phyloP scores from a whole-genome alignment of 257 asterid genomes.

The Lycium barbarum region DNA sequence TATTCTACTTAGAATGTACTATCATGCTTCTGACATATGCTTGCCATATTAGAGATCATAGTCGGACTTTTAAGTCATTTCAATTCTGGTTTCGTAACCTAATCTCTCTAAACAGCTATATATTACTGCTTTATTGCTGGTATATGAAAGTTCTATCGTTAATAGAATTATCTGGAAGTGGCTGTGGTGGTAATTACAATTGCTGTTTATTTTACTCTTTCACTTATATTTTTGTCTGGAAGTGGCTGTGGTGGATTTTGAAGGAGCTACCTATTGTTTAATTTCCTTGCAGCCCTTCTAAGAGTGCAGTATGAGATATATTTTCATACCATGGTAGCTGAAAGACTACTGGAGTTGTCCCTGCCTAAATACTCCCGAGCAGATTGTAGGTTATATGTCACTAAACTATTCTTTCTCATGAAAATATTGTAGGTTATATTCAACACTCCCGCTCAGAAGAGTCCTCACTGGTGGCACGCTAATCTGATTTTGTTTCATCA shows the following conservation, averaged over 20 bases:
- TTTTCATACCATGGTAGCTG: slow-evolving; percentile 76
- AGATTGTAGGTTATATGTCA: slow-evolving; percentile 17
- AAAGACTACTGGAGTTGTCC: slow-evolving; percentile 65
- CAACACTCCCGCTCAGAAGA: too few relatives aligned
- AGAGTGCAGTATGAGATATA: slow-evolving; percentile 23
- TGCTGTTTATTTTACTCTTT: not conserved
- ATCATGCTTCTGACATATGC: not conserved
- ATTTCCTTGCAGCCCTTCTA: not conserved
- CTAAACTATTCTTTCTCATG: too few relatives aligned
- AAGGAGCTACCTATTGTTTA: not conserved
- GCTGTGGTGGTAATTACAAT: not conserved
- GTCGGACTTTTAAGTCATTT: slow-evolving; percentile 4
- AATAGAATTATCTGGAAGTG: slow-evolving; percentile 12
- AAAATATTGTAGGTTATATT: too few relatives aligned
- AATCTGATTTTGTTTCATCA: too few relatives aligned
- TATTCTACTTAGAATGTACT: not conserved
- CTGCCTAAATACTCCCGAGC: slow-evolving; percentile 70
- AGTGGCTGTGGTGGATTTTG: too few relatives aligned
- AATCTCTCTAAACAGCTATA: not conserved
- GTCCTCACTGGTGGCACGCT: too few relatives aligned
- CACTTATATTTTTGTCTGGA: not conserved
- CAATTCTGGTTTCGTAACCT: slow-evolving; percentile 7
- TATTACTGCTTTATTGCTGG: not conserved
- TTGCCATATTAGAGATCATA: not conserved
- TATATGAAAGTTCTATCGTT: not conserved